Conservation (phyloP, 345 rosid genomes). For the Eucalyptus marginata region DNA sequence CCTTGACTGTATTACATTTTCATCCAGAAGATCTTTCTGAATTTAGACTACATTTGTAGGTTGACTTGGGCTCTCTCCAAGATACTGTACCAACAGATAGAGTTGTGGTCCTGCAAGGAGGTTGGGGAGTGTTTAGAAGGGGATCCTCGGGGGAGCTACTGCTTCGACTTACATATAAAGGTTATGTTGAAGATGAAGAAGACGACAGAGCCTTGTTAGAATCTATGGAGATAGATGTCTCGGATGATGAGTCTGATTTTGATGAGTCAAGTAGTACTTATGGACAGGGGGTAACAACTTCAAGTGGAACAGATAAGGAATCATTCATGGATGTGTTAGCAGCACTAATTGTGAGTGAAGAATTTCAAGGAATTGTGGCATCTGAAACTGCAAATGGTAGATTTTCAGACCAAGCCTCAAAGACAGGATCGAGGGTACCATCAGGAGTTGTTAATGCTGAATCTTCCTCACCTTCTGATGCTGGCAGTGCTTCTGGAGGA, state of each 20-base stretch:
- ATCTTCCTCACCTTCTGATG: constrained; percentile 14
- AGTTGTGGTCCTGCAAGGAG: constrained; percentile 57
- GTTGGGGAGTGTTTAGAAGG: constrained; percentile 70
- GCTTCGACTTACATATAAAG: constrained; percentile 91
- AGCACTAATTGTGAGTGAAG: constrained; percentile 89
- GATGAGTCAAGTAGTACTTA: constrained; percentile 36
- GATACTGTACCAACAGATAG: constrained; percentile 95
- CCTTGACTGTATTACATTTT: not conserved
- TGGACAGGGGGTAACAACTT: constrained; percentile 15
- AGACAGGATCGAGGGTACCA: constrained; percentile 12
- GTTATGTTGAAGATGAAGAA: constrained; percentile 96
- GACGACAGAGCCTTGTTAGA: constrained; percentile 46
- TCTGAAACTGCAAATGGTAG: constrained; percentile 62
- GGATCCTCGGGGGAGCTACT: constrained; percentile 76
- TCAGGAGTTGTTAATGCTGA: constrained; percentile 15
- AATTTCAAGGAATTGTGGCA: constrained; percentile 94
- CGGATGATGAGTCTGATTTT: constrained; percentile 76
- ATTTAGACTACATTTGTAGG: constrained; percentile 17
- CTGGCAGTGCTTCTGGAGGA: constrained; percentile 15
- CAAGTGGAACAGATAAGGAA: constrained; percentile 45
- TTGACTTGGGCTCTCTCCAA: constrained; percentile 65
- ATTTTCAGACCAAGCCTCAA: constrained; percentile 23
- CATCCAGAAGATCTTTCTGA: not conserved
- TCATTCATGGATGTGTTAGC: constrained; percentile 93
- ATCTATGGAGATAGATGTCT: constrained; percentile 31